Evolutionary conservation across 371 early-diverging fungal genomes (phyloP), one percentile per base, ranked within the genome.

Genomic region (Mucor sp.): DNA sequence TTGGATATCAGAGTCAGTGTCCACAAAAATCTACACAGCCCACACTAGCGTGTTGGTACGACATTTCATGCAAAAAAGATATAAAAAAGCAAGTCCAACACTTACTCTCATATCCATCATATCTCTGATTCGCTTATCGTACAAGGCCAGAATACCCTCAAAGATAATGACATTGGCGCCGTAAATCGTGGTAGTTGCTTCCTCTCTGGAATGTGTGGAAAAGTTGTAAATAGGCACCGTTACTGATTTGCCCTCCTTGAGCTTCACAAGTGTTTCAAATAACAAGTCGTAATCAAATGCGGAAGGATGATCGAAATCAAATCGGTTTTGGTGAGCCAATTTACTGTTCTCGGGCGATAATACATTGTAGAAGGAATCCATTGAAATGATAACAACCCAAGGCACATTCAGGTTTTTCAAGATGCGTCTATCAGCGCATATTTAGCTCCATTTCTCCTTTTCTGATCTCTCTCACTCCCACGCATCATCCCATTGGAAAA

Each of bases 361-460:
- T 14, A 86, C 79, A 67, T 92, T 95, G 83, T 97, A 97, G 74
- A 95, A 97, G 5, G 94, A 93, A 79, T 97, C 97, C 97, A 96
- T 96, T 43, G 92, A 94, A 32, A 97, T 62, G 37, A 97, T 86
- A 4, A 94, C 91, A 3, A 95, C 95, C 93, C 93, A 92, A 17
- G 93, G 93, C 0, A 91, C 92, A 67, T 91, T 89, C 62, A 93
- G 71, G 59, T 88, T 87, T 67, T 90, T 90, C 60, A 91, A 84
- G 57, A 93, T 90, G 53, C 89, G 82, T 53, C 88, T 88, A 66
- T 17, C 30, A 50, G 37, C 30, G 39, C 50, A 50, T 2, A 50
- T 23, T 50, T 25, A 50, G 50, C 21, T 7, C 33, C 8, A 30
- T 2, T 30, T 6, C 6, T 3, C 17, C 35, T 65, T 58, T 58